A percentile compares a stretch with the other conserved stretches of the same genome.
These are phyloP conservation scores for Neonothopanus nambi DNA, from an alignment of 1,284 basidiomycete genomes.

Conservation along the genomic window DNA sequence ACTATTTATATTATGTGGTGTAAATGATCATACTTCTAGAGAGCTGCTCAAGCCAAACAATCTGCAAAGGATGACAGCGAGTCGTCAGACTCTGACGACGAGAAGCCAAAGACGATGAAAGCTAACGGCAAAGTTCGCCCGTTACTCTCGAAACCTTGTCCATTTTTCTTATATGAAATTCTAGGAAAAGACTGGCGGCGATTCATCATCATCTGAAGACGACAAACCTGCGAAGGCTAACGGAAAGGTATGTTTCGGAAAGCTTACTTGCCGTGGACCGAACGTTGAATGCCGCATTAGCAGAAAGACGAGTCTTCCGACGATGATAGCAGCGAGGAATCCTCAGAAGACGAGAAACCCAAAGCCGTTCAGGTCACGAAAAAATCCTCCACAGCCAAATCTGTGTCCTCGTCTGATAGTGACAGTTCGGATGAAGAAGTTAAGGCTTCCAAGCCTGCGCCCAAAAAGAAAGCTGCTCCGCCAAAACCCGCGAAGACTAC, in stretches of 20 bases:
- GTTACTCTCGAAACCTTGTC: not conserved
- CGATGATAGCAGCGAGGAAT: conserved; percentile 14
- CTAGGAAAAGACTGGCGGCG: not conserved
- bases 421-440: conserved; percentile 17
- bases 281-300: not conserved
- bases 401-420: conserved; percentile 25
- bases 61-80: not conserved
- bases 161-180: not conserved
- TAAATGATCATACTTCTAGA: not conserved
- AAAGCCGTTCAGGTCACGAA: conserved; percentile 45
- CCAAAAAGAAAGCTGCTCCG: conserved; percentile 14
- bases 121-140: not conserved
- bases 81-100: conserved; percentile 5
- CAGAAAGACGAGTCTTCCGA: conserved; percentile 21
- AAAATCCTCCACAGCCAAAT: conserved; percentile 24
- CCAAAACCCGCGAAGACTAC: conserved; percentile 22
- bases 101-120: not conserved
- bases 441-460: conserved; percentile 12
- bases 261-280: not conserved
- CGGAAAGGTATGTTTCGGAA: conserved; percentile 10
- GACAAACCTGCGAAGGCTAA: conserved; percentile 9
- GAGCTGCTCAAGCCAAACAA: conserved; percentile 5
- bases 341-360: conserved; percentile 17
- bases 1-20: not conserved
- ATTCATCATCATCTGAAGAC: too few species aligned